phyloP scores from a whole-genome alignment of 1,284 basidiomycete genomes.

The Sanghuangporus sanghuang region DNA sequence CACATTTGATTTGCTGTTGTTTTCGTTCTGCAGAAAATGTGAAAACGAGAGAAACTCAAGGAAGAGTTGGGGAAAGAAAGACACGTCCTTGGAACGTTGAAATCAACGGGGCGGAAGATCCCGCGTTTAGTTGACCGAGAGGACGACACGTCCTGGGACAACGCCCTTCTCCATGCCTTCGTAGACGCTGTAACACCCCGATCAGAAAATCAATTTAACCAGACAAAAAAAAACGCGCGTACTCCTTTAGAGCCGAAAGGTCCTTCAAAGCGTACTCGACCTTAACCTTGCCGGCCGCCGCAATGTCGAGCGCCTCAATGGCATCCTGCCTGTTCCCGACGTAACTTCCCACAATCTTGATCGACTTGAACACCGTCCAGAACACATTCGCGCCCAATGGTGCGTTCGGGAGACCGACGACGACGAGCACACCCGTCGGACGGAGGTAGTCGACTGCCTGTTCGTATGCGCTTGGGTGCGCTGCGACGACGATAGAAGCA shows the following conservation, averaged over 20 bases:
- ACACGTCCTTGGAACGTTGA: background rate
- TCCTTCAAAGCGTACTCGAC: conserved; percentile 43
- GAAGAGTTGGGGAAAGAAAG: background rate
- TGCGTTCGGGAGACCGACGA: conserved; percentile 52
- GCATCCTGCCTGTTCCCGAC: conserved; percentile 63
- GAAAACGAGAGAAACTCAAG: background rate
- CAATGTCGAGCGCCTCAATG: conserved; percentile 60
- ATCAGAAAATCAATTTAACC: background rate
- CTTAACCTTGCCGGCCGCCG: conserved; percentile 57
- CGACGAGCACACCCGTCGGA: conserved; percentile 50
- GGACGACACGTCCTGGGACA: conserved; percentile 38
- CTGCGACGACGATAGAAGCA: conserved; percentile 53
- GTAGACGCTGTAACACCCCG: conserved; percentile 26
- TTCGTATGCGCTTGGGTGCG: conserved; percentile 49
- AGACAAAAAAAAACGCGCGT: conserved; percentile 17
- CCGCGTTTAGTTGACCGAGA: conserved; percentile 24
- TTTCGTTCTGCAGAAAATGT: background rate
- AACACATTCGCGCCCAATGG: conserved; percentile 49
- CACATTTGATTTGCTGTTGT: background rate
- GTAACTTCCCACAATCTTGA: conserved; percentile 54
- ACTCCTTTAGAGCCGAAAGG: conserved; percentile 47
- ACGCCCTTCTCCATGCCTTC: conserved; percentile 36
- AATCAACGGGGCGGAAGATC: background rate
- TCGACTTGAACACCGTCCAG: conserved; percentile 49
- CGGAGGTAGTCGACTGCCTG: conserved; percentile 63